Conservation (phyloP, 495 filamentous ascomycete genomes). For the Neurospora sp. region DNA sequence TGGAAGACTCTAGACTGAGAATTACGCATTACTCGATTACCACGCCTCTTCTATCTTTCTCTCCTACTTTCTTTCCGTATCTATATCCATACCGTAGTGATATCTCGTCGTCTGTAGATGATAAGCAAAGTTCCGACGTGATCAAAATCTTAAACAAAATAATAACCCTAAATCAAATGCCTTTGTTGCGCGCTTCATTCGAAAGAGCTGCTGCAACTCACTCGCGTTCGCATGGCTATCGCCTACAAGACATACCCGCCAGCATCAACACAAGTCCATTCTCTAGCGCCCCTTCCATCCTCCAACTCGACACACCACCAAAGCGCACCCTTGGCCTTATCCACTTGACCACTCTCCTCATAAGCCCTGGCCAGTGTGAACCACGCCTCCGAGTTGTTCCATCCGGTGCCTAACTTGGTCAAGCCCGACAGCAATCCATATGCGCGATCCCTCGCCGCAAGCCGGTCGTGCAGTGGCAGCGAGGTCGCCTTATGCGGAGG, state of each 20-base stretch:
- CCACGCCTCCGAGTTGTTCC: constrained; percentile 95
- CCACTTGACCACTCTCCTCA: constrained; percentile 70
- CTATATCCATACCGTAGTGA: not conserved
- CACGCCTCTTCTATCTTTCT: not conserved
- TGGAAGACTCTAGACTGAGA: not conserved
- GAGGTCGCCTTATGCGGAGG: constrained; percentile 37
- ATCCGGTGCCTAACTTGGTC: constrained; percentile 76
- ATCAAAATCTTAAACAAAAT: not conserved
- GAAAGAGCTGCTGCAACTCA: not conserved
- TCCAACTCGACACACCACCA: constrained; percentile 74
- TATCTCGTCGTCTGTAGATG: not conserved
- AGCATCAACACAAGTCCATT: constrained; percentile 43
- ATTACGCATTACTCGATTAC: not conserved
- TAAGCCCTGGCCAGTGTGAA: constrained; percentile 74
- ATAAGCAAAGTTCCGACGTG: not conserved
- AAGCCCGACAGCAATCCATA: constrained; percentile 68
- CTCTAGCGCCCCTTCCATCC: constrained; percentile 50
- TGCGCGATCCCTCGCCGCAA: constrained; percentile 80
- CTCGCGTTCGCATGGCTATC: not conserved
- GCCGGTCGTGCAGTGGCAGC: constrained; percentile 57
- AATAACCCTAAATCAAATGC: not conserved
- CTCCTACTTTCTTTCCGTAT: not conserved
- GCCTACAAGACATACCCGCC: constrained; percentile 49
- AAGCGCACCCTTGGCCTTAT: constrained; percentile 67
- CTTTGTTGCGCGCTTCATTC: not conserved